Conservation (phyloP, 805 yeast species). For the Zygoascus flipseniorum region DNA sequence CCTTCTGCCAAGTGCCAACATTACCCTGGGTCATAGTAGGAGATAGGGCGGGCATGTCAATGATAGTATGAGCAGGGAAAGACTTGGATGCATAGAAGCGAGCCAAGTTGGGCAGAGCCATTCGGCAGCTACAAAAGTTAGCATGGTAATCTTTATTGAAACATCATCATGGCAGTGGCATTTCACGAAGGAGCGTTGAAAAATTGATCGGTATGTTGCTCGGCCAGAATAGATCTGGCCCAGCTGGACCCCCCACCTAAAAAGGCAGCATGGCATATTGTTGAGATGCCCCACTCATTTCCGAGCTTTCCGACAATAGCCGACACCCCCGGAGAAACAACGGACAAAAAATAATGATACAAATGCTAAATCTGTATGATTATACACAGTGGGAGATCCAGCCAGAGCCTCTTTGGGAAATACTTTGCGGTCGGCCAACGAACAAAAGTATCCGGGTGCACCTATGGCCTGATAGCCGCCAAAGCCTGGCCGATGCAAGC, state of each 20-base stretch:
- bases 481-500: too few species aligned
- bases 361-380: too few species aligned
- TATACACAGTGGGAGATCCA: too few species aligned
- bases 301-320: neutral
- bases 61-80: constrained; percentile 78
- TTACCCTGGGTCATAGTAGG: constrained; percentile 98
- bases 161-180: too few species aligned
- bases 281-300: neutral
- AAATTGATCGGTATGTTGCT: too few species aligned
- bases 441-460: too few species aligned
- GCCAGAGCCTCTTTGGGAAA: too few species aligned
- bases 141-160: neutral
- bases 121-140: constrained; percentile 1
- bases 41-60: constrained; percentile 98
- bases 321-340: neutral
- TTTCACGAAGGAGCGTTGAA: too few species aligned
- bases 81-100: constrained; percentile 34
- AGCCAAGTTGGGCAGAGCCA: constrained; percentile 13
- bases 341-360: too few species aligned
- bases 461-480: too few species aligned
- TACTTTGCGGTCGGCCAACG: too few species aligned
- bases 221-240: too few species aligned
- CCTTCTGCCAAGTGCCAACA: constrained; percentile 82
- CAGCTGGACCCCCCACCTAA: neutral
- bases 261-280: neutral